These are phyloP conservation scores for Pinus albicaulis DNA, from an alignment of 75 land plant species.

Conservation along the genomic window DNA sequence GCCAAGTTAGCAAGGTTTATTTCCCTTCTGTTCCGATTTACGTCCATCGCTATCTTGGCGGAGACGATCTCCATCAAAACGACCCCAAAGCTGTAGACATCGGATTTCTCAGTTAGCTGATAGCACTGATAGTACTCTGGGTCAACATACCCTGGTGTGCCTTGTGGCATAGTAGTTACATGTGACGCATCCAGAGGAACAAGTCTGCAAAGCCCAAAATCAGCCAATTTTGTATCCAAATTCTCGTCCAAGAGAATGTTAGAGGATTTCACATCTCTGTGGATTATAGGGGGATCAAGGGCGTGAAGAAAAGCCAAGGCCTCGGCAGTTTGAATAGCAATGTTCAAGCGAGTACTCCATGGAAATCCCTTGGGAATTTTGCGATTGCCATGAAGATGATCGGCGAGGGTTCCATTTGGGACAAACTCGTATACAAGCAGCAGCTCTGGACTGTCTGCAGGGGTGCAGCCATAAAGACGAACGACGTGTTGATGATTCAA, in stretches of 20 bases:
- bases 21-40: neutral
- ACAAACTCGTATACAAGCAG: neutral
- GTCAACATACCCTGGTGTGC: constrained; percentile 47
- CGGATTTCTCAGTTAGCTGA: constrained; percentile 57
- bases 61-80: constrained; percentile 60
- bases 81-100: constrained; percentile 87
- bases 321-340: constrained; percentile 29
- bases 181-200: constrained; percentile 32
- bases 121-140: constrained; percentile 47
- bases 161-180: constrained; percentile 50
- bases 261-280: constrained; percentile 65
- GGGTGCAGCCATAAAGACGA: too few species aligned
- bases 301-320: constrained; percentile 31
- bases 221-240: constrained; percentile 48
- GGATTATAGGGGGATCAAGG: constrained; percentile 17
- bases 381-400: constrained; percentile 12
- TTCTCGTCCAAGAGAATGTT: constrained; percentile 56
- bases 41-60: neutral
- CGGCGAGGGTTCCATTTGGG: constrained; percentile 16
- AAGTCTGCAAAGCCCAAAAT: constrained; percentile 54
- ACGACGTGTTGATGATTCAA: constrained; percentile 3
- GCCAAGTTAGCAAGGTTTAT: neutral
- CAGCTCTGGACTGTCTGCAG: too few species aligned
- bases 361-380: neutral
- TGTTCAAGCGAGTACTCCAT: constrained; percentile 22